phyloP scores from a whole-genome alignment of 2,329 filamentous ascomycete genomes.

The Sclerotiophoma versabilis region DNA sequence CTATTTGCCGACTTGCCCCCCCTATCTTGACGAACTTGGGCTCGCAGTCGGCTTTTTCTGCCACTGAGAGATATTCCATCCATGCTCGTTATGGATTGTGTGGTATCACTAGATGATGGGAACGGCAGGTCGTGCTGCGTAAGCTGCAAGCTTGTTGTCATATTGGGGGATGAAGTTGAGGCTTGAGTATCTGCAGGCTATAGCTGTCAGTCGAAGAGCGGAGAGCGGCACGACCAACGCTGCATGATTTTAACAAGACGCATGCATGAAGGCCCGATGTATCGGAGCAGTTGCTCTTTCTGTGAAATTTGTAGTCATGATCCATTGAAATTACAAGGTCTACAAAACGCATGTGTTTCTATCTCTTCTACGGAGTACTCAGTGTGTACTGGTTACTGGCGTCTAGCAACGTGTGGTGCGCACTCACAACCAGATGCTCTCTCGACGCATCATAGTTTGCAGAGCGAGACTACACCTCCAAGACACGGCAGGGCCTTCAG shows the following conservation, averaged over 20 bases:
- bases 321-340: background rate
- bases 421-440: background rate
- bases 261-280: constrained; percentile 1
- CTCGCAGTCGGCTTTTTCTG: background rate
- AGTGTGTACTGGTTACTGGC: no score
- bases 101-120: background rate
- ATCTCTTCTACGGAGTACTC: background rate
- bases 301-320: background rate
- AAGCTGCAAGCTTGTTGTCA: background rate
- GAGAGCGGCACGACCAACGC: background rate
- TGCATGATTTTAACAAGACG: background rate
- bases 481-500: background rate
- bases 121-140: background rate
- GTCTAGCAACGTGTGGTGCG: background rate
- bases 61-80: background rate
- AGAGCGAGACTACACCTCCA: background rate
- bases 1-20: no score
- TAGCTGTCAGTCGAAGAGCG: constrained; percentile 1
- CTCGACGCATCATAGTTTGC: background rate
- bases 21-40: no score
- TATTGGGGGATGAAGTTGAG: background rate
- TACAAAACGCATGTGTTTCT: background rate
- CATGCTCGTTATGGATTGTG: background rate
- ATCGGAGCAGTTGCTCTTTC: constrained; percentile 2
- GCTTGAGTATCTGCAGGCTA: background rate